Evolutionary conservation across 179 eudicot species (phyloP), one percentile per base, ranked within the genome.

Genomic region (Beta lomatogona): DNA sequence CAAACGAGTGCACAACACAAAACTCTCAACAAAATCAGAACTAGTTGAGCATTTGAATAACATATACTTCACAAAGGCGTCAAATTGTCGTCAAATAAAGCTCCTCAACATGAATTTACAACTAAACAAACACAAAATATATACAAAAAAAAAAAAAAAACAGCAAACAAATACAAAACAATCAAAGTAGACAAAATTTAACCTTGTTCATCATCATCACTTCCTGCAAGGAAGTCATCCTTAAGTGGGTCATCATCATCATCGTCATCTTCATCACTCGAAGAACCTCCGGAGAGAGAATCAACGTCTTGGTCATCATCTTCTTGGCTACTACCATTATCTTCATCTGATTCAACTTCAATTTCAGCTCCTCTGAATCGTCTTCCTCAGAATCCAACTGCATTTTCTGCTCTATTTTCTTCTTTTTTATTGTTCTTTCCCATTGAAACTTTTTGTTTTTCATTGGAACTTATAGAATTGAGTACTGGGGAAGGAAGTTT

Each of bases 201-300:
- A 75, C 77, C 77, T 75, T 57, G 14, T 53, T 54, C 64, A 36
- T 16, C 64, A 31, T 31, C 64, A 15, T 67, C 73, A 75, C 65
- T 58, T 57, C 77, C 77, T 25, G 59, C 66, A 36, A 75, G 77
- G 4, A 75, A 75, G 9, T 75, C 77, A 75, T 75, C 77, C 28
- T 19, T 10, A 14, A 75, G 65, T 31, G 25, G 77, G 77, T 73
- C 77, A 2, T 28, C n/a, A 4, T 68, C 72, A 68, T 57, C 77
- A 75, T 73, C 77, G 0, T 25, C 28, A 0, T 25, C 28, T 2
- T 28, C n/a, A 4, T 68, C 72, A 68, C 59, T 55, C 52, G 61
- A 55, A 16, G 77, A 75, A 55, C 63, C 45, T 15, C 15, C 61
- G 3, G 48, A 16, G 4, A 31, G 14, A 28, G 61, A 54, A 2